These are phyloP conservation scores for Calocybe indica DNA, from an alignment of 768 basidiomycete genomes.

Conservation along the genomic window DNA sequence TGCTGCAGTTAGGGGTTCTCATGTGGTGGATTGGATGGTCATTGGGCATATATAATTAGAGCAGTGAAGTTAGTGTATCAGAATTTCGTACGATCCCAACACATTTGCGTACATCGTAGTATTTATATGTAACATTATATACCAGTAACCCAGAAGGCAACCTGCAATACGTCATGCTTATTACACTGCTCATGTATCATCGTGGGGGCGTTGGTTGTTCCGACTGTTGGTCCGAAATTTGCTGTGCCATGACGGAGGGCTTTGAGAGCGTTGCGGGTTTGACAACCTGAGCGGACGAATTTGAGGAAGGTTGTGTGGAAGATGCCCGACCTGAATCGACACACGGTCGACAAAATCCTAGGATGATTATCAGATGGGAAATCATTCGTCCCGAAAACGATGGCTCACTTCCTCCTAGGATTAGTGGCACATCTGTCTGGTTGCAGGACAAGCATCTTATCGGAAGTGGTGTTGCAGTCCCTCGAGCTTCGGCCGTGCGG, in stretches of 20 bases:
- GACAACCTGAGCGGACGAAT: conserved; percentile 1
- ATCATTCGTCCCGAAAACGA: background rate
- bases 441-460: conserved; percentile 56
- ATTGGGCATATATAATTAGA: conserved; percentile 40
- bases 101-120: background rate
- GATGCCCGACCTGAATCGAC: conserved; percentile 45
- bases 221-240: no score
- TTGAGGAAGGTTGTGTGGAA: conserved; percentile 6
- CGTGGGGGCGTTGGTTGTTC: background rate
- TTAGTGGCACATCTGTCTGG: conserved; percentile 67
- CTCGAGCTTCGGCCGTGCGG: conserved; percentile 27
- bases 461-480: conserved; percentile 13
- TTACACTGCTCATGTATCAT: no score
- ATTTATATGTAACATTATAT: conserved; percentile 3
- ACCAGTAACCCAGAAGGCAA: background rate
- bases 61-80: conserved; percentile 1
- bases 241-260: background rate
- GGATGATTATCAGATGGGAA: background rate
- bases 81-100: no score
- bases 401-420: conserved; percentile 66
- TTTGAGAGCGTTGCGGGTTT: background rate
- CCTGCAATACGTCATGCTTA: background rate
- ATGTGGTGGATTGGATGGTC: conserved; percentile 78
- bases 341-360: conserved; percentile 68
- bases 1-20: conserved; percentile 52